phyloP scores from a whole-genome alignment of 768 basidiomycete genomes.

The Xanthoconium stramineum region DNA sequence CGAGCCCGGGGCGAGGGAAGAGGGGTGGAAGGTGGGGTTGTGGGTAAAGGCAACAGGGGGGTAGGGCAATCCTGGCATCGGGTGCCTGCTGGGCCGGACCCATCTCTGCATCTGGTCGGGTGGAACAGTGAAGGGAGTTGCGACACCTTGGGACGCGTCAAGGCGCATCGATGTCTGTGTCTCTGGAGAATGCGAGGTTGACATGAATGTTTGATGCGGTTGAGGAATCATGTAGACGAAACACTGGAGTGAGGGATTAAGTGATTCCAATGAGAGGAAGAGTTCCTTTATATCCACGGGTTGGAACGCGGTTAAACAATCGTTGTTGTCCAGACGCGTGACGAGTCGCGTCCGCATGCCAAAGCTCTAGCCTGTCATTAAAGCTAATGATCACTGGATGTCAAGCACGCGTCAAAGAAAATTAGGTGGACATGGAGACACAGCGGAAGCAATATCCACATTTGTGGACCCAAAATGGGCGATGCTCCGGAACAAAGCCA shows the following conservation, averaged over 20 bases:
- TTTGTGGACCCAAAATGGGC: conserved; percentile 1
- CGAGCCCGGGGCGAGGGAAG: no score
- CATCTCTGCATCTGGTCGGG: no score
- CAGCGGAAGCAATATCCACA: conserved; percentile 18
- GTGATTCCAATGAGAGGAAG: not conserved
- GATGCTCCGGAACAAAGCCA: conserved; percentile 2
- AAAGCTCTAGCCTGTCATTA: not conserved
- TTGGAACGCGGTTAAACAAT: not conserved
- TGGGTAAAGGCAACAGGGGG: not conserved
- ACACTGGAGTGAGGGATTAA: not conserved
- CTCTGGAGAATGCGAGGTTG: not conserved
- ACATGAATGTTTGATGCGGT: not conserved
- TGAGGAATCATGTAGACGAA: not conserved
- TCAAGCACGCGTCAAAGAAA: not conserved
- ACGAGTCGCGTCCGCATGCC: not conserved
- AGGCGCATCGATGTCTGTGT: not conserved
- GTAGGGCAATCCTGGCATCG: not conserved
- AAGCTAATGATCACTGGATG: no score
- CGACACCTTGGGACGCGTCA: not conserved
- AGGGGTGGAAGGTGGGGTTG: not conserved
- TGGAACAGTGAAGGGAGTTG: not conserved
- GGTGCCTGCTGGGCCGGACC: not conserved
- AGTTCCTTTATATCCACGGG: not conserved
- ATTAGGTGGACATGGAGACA: not conserved
- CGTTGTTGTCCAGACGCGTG: not conserved